phyloP scores from a whole-genome alignment of 2,329 filamentous ascomycete genomes.

The Alternaria postmessia region DNA sequence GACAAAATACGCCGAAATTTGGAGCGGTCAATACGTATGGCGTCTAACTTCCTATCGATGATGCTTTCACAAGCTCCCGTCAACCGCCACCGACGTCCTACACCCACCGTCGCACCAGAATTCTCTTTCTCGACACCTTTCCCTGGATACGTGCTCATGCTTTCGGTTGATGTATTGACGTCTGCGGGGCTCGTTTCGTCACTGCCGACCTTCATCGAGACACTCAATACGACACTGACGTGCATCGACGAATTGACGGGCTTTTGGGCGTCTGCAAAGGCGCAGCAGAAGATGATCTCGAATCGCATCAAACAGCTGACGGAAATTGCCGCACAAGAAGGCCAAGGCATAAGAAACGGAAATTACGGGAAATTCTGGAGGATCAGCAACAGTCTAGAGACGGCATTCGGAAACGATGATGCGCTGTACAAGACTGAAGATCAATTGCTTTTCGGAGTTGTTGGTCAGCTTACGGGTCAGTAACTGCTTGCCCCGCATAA shows the following conservation, averaged over 20 bases:
- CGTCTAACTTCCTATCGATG: constrained; percentile 42
- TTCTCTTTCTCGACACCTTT: constrained; percentile 63
- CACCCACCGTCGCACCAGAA: constrained; percentile 37
- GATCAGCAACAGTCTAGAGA: constrained; percentile 51
- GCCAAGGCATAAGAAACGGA: constrained; percentile 41
- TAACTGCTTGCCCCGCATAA: constrained; percentile 6
- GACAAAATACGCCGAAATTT: constrained; percentile 45
- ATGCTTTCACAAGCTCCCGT: constrained; percentile 42
- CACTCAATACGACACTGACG: constrained; percentile 61
- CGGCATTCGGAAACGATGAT: constrained; percentile 54
- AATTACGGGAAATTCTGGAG: constrained; percentile 48
- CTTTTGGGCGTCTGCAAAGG: constrained; percentile 67
- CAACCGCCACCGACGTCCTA: constrained; percentile 39
- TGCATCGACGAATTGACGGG: constrained; percentile 64
- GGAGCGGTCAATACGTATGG: constrained; percentile 38
- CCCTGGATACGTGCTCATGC: constrained; percentile 67
- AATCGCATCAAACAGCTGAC: constrained; percentile 57
- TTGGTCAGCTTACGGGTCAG: constrained; percentile 33
- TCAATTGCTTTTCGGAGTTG: constrained; percentile 39
- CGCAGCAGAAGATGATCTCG: constrained; percentile 60
- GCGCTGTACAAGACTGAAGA: constrained; percentile 52
- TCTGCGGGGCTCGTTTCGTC: constrained; percentile 59
- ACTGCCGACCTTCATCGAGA: constrained; percentile 63
- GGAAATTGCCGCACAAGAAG: constrained; percentile 49
- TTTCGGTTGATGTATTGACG: constrained; percentile 72